These are phyloP conservation scores for Juncus effusus DNA, from an alignment of 176 grass and related monocot genomes.

Conservation along the genomic window DNA sequence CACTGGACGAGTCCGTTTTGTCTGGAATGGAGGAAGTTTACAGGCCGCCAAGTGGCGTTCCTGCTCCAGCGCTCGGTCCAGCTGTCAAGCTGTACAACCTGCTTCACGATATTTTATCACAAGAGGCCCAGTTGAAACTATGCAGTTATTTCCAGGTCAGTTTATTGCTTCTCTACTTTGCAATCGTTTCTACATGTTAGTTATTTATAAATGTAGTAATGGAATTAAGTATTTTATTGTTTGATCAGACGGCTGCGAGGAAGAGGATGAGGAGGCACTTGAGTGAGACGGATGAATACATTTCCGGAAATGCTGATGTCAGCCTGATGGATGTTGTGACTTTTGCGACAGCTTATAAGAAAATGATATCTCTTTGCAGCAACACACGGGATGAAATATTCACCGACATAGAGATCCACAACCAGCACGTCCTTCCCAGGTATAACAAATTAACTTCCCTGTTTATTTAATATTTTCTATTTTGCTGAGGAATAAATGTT, in stretches of 20 bases:
- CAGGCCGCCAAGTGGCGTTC: constrained; percentile 64
- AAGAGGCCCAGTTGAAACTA: constrained; percentile 87
- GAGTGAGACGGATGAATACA: constrained; percentile 89
- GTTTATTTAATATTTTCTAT: constrained; percentile 8
- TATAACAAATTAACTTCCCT: constrained; percentile 6
- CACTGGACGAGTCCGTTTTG: constrained; percentile 64
- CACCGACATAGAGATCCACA: constrained; percentile 98
- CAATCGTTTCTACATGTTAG: constrained; percentile 1
- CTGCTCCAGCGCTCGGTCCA: constrained; percentile 66
- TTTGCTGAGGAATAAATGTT: constrained; percentile 1
- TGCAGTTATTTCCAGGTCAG: constrained; percentile 95
- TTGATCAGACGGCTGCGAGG: constrained; percentile 74
- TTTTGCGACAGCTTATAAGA: constrained; percentile 75
- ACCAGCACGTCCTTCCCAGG: constrained; percentile 95
- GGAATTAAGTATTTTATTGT: constrained; percentile 11
- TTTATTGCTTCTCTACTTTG: constrained; percentile 17
- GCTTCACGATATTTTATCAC: constrained; percentile 90
- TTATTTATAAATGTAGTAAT: constrained; percentile 11
- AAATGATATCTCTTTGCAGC: constrained; percentile 85
- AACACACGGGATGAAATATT: constrained; percentile 89
- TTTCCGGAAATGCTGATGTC: constrained; percentile 58
- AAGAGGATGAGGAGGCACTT: constrained; percentile 80
- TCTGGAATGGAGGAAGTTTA: constrained; percentile 81
- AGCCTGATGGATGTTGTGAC: constrained; percentile 64
- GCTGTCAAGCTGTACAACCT: constrained; percentile 91